Conservation (phyloP, 306 rosid species). For the Quercus ilex region DNA sequence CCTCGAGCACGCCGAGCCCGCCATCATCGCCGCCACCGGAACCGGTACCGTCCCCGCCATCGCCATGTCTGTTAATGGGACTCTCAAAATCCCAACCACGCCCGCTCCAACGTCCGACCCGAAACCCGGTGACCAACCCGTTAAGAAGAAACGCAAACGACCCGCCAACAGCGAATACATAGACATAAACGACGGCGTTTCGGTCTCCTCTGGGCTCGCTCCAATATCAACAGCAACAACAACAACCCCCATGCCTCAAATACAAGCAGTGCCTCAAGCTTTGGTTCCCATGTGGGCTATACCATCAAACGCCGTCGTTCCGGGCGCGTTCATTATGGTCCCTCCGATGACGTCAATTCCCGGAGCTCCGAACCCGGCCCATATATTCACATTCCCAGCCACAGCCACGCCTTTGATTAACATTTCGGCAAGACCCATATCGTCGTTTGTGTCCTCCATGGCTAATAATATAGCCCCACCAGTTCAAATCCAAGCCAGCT, state of each 20-base stretch:
- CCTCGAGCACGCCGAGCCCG: constrained; percentile 69
- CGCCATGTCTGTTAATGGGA: constrained; percentile 73
- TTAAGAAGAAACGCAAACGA: constrained; percentile 50
- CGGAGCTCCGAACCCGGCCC: constrained; percentile 47
- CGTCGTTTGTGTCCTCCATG: constrained; percentile 55
- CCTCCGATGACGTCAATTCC: constrained; percentile 32
- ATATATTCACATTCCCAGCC: constrained; percentile 46
- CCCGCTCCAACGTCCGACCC: constrained; percentile 23
- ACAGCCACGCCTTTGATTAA: constrained; percentile 22
- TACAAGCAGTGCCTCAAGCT: constrained; percentile 37
- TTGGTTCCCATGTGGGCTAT: constrained; percentile 78
- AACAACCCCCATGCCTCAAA: background rate
- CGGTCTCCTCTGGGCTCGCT: constrained; percentile 43
- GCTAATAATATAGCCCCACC: constrained; percentile 23
- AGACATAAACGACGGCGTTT: constrained; percentile 52
- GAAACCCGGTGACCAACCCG: constrained; percentile 40
- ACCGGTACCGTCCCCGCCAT: constrained; percentile 80
- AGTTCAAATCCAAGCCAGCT: constrained; percentile 25
- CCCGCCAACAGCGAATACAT: constrained; percentile 44
- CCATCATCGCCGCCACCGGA: constrained; percentile 82
- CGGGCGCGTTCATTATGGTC: constrained; percentile 51
- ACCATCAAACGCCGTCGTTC: constrained; percentile 48
- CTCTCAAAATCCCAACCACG: constrained; percentile 71
- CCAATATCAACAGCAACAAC: constrained; percentile 15
- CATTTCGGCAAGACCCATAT: constrained; percentile 45